A percentile compares a stretch with the other conserved stretches of the same genome.
phyloP scores from a whole-genome alignment of 2,329 filamentous ascomycete species.

The Arthroderma sp. region DNA sequence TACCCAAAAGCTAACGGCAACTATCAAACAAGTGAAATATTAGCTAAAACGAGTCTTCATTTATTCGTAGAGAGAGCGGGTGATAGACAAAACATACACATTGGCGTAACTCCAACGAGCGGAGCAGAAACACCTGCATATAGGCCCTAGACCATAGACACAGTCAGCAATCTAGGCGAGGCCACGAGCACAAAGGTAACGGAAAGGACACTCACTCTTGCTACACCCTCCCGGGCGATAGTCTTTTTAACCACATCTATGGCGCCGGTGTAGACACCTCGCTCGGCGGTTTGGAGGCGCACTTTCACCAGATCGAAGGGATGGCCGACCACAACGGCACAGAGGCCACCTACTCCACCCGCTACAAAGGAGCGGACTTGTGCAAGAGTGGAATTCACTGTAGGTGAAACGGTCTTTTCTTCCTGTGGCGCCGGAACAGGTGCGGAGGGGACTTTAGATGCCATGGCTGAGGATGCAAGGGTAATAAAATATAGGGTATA shows the following conservation, averaged over 20 bases:
- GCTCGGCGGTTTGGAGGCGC: constrained; percentile 87
- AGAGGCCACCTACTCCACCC: constrained; percentile 85
- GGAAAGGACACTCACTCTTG: constrained; percentile 33
- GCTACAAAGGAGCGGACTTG: constrained; percentile 72
- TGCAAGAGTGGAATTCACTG: constrained; percentile 42
- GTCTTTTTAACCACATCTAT: constrained; percentile 87
- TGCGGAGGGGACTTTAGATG: constrained; percentile 10
- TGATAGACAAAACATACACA: constrained; percentile 59
- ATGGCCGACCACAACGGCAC: constrained; percentile 86
- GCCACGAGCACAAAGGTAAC: not conserved
- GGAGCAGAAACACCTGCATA: constrained; percentile 97
- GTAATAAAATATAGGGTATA: not conserved
- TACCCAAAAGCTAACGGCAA: constrained; percentile 57
- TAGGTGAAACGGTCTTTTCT: constrained; percentile 17
- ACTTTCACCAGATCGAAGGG: constrained; percentile 98
- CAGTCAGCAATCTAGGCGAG: not conserved
- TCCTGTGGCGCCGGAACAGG: constrained; percentile 22
- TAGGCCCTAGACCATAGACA: constrained; percentile 48
- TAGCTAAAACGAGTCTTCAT: not conserved
- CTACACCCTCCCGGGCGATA: constrained; percentile 71
- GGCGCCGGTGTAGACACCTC: constrained; percentile 78
- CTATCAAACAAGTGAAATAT: constrained; percentile 25
- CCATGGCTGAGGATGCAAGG: not conserved
- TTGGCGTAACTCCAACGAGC: constrained; percentile 88
- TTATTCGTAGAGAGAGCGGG: not conserved